phyloP scores from a whole-genome alignment of 2,329 filamentous ascomycete genomes.

The Thyridium curvatum region DNA sequence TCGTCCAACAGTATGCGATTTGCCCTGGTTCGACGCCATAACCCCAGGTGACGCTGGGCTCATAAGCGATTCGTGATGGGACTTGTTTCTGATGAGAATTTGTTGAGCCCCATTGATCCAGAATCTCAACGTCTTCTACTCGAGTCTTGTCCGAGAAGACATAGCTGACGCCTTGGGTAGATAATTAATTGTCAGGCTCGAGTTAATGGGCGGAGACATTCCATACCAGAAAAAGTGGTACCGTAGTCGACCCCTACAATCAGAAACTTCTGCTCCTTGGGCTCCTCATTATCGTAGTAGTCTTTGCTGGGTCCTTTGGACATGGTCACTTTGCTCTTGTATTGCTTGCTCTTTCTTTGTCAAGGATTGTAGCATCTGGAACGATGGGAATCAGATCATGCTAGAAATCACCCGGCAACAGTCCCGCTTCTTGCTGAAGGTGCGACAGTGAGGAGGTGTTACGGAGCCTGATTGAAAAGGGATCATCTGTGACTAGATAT shows the following conservation, averaged over 20 bases:
- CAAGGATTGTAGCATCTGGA: too few relatives aligned
- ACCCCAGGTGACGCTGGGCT: neutral
- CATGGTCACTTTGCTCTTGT: too few relatives aligned
- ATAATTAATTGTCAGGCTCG: neutral
- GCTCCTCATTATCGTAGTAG: too few relatives aligned
- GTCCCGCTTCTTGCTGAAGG: too few relatives aligned
- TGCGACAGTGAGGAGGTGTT: too few relatives aligned
- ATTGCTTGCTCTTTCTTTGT: too few relatives aligned
- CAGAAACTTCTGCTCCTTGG: neutral
- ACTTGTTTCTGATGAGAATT: slow-evolving; percentile 1
- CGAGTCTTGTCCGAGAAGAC: slow-evolving; percentile 1
- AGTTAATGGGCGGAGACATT: neutral
- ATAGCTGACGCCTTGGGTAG: neutral
- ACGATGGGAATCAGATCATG: too few relatives aligned
- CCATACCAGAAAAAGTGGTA: slow-evolving; percentile 1
- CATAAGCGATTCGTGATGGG: slow-evolving; percentile 1
- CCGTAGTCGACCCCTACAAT: slow-evolving; percentile 1
- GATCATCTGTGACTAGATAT: too few relatives aligned
- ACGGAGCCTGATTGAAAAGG: too few relatives aligned
- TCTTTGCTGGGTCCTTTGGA: too few relatives aligned
- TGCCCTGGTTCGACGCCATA: neutral
- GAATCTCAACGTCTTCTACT: slow-evolving; percentile 1
- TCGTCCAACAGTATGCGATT: slow-evolving; percentile 1
- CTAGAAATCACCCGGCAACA: too few relatives aligned
- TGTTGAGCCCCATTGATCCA: neutral